Percentiles rank a stretch among this genome's conserved stretches.
These are phyloP conservation scores for Gossypium schwendimanii DNA, from an alignment of 441 rosid species.

Conservation along the genomic window DNA sequence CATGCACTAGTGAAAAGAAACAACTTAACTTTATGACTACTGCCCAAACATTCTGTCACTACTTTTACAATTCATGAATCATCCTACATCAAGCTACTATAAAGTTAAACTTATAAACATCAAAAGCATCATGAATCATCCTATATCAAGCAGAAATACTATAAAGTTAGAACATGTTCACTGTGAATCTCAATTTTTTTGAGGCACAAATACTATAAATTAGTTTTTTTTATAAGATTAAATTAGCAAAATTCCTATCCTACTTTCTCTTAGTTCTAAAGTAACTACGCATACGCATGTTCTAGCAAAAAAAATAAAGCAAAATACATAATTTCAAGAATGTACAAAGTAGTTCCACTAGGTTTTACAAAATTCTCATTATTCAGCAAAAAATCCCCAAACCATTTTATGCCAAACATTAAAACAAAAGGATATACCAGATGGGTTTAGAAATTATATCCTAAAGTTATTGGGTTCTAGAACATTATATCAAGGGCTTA, in stretches of 20 bases:
- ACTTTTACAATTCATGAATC: not conserved
- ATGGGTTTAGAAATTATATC: not conserved
- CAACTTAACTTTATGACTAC: not conserved
- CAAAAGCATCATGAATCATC: not conserved
- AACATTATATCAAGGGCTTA: not conserved
- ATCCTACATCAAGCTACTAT: not conserved
- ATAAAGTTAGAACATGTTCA: not conserved
- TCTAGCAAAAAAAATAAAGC: not conserved
- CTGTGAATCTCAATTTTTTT: not conserved
- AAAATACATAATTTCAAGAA: slow-evolving; percentile 1
- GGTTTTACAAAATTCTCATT: not conserved
- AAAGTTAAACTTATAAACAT: not conserved
- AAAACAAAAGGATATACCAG: not conserved
- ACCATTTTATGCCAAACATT: not conserved
- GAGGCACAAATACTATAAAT: not conserved
- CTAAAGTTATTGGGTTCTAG: not conserved
- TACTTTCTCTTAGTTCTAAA: not conserved
- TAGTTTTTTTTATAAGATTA: not conserved
- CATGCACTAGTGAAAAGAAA: not conserved
- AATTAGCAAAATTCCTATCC: not conserved
- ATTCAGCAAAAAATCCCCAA: not conserved
- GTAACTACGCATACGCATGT: not conserved
- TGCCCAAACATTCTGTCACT: not conserved
- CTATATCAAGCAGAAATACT: not conserved
- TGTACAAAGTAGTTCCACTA: not conserved